Evolutionary conservation across 2,329 filamentous ascomycete species (phyloP).

Genomic region (Ceratocystis albifundus): DNA sequence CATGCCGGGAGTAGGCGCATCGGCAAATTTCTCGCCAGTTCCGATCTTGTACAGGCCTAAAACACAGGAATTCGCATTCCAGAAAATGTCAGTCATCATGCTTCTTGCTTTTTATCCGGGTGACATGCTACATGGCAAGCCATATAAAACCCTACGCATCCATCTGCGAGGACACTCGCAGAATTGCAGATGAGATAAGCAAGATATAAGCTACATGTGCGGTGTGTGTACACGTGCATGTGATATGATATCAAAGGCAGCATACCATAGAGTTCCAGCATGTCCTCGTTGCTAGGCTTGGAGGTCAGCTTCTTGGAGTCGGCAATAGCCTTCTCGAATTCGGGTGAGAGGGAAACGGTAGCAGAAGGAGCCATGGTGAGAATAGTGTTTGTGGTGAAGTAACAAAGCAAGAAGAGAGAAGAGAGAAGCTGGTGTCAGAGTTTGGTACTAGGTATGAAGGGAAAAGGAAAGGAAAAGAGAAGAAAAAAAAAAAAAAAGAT

Average conservation of each 20-base stretch:
- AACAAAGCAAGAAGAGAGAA: not conserved
- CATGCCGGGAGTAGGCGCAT: conserved; percentile 50
- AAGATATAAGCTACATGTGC: too few species aligned
- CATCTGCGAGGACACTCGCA: too few species aligned
- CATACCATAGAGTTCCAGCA: conserved; percentile 52
- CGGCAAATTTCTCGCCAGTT: conserved; percentile 44
- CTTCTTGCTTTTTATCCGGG: not conserved
- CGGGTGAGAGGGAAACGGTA: conserved; percentile 30
- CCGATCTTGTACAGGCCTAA: conserved; percentile 49
- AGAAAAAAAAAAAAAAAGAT: conserved; percentile 1
- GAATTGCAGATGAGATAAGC: too few species aligned
- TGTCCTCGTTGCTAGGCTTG: conserved; percentile 52
- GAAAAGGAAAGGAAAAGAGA: conserved; percentile 10
- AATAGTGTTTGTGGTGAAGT: conserved; percentile 18
- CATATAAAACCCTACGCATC: not conserved
- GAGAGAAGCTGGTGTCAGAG: not conserved
- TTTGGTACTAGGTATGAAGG: not conserved
- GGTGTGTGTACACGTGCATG: too few species aligned
- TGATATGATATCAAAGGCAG: not conserved
- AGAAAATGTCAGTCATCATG: not conserved
- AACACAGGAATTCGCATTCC: not conserved
- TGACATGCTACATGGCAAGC: not conserved
- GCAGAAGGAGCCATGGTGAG: conserved; percentile 29
- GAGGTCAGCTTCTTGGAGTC: conserved; percentile 57
- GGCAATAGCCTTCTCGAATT: conserved; percentile 45